A percentile compares a stretch with the other conserved stretches of the same genome.
phyloP scores from a whole-genome alignment of 2,329 filamentous ascomycete species.

The Gaeumannomyces tritici region DNA sequence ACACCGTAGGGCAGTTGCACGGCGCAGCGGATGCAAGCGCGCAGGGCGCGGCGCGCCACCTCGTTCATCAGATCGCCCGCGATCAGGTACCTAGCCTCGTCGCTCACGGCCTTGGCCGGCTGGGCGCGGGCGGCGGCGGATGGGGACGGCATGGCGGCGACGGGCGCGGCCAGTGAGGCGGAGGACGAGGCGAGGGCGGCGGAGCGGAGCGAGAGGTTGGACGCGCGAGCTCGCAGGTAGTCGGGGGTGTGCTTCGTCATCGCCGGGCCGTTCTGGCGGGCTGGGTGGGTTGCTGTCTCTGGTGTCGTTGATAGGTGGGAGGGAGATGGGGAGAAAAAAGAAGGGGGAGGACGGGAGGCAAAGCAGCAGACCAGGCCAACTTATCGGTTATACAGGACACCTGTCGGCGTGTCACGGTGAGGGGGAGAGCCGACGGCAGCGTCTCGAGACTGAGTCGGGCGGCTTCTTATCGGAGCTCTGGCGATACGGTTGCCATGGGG shows the following conservation, averaged over 20 bases:
- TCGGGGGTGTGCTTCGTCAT: conserved; percentile 38
- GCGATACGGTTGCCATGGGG: neutral
- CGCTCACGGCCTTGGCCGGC: neutral
- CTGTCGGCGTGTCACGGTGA: neutral
- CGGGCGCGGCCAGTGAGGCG: conserved; percentile 14
- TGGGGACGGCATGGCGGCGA: neutral
- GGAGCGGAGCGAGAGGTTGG: conserved; percentile 34
- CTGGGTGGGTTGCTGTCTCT: neutral
- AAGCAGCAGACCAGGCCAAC: neutral
- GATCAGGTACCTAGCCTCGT: neutral
- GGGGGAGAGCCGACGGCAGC: neutral
- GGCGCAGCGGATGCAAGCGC: conserved; percentile 17
- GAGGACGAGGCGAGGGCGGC: conserved; percentile 21
- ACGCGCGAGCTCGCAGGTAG: conserved; percentile 31
- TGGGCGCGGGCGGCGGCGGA: no score
- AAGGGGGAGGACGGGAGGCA: neutral
- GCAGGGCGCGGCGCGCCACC: neutral
- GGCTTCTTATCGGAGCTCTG: neutral
- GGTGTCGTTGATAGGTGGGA: neutral
- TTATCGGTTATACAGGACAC: neutral
- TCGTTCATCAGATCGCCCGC: neutral
- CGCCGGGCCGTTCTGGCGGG: neutral
- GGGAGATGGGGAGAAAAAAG: neutral
- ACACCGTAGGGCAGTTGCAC: conserved; percentile 23
- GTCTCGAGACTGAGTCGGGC: neutral